Conservation (phyloP, 2,329 filamentous ascomycete genomes). For the Laburnicola sp. region DNA sequence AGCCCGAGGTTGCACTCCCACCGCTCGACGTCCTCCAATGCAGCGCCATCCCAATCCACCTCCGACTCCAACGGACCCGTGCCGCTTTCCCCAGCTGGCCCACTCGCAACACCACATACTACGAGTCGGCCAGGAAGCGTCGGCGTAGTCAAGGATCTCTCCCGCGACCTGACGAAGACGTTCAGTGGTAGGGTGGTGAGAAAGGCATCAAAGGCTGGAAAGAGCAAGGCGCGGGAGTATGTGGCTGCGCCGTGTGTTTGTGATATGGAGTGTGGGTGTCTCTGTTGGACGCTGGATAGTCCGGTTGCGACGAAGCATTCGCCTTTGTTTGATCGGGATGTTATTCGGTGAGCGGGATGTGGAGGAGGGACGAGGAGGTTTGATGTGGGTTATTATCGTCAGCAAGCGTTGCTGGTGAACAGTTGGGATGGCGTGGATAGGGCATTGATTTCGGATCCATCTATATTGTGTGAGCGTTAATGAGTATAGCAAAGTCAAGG, state of each 20-base stretch:
- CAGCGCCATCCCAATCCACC: background rate
- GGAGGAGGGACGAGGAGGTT: background rate
- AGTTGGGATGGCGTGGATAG: no score
- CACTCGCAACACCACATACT: background rate
- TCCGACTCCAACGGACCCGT: background rate
- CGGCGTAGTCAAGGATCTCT: background rate
- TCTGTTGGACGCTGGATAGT: slow-evolving; percentile 1
- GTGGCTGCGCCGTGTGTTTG: background rate
- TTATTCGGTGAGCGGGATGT: background rate
- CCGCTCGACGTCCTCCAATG: background rate
- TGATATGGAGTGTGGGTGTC: background rate
- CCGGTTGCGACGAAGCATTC: slow-evolving; percentile 4
- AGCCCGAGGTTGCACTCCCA: background rate
- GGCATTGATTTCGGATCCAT: no score
- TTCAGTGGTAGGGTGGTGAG: background rate
- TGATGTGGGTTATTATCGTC: no score
- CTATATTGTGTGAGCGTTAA: no score
- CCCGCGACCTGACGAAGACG: background rate
- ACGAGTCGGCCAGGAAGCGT: background rate
- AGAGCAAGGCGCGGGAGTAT: background rate
- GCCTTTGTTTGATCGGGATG: slow-evolving; percentile 4
- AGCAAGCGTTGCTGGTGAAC: no score
- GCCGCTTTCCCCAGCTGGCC: background rate
- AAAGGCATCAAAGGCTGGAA: background rate
- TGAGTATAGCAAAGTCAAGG: no score